Base-by-base conservation (phyloP, 2,329 filamentous ascomycete genomes). In the Colletotrichum australisinense region DNA sequence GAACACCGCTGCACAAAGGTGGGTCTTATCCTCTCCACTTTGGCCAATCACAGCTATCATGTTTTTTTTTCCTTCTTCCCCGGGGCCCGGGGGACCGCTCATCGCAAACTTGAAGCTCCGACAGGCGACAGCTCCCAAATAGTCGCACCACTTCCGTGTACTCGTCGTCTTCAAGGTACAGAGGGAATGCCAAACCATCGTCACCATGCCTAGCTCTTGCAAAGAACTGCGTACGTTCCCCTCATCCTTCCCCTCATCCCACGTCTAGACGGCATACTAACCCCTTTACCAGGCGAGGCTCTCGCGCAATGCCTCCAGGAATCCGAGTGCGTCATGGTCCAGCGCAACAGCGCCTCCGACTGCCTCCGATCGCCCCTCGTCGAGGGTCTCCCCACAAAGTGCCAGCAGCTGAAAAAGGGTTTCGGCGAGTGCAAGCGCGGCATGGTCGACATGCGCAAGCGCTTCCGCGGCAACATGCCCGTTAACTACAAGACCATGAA, bases 391-490 rank as follows among this genome's bases (percentile, higher is more conserved):
- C 96, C 97, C 24, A 92, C 90, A 28, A 92, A 93, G 84, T 99
- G 97, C 85, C 95, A 96, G 81, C 96, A 98, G 84, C 89, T 99
- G 73, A 95, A 96, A 82, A 95, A 95, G 82, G 95, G 95, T 58
- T 97, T 97, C 79, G 94, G 94, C 82, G 94, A 98, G 81, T 99
- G 97, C 89, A 97, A 97, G 80, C 93, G 96, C 76, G 97, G 97
- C 76, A 91, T 97, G 91, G 93, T 98, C 78, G 97, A 99, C 83
- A 99, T 99, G 97, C 94, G 97, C 82, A 98, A 98, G 86, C 93
- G 97, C 42, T 98, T 99, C 85, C 91, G 97, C 69, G 97, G 97
- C 72, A 98, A 98, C 86, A 91, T 95, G 82, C 95, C 97, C 67
- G 92, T 97, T 76, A 88, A 91, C 28, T 90, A 93, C 76, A 87